Evolutionary conservation across 495 filamentous ascomycete genomes (phyloP), one percentile per base, ranked within the genome.

Genomic region (Tuber aestivum): DNA sequence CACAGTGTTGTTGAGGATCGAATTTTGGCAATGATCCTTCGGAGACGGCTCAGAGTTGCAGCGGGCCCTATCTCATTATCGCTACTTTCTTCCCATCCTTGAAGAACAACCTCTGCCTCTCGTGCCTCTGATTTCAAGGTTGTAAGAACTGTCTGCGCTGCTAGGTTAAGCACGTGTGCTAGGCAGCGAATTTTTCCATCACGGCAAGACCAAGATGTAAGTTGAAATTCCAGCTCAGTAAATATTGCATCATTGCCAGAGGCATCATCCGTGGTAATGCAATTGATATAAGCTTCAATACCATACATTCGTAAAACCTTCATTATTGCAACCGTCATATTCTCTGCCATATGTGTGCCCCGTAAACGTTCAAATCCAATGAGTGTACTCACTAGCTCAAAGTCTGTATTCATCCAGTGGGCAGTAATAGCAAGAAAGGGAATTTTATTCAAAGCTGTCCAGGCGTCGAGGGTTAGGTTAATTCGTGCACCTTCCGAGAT

Each of bases 111-210:
- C 40, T 41, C 40, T 41, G 40, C 40, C 40, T 41, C 40, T 3
- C 9, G 40, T 41, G 40, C 40, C 3, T 41, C 3, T 41, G 9
- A 41, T 41, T 41, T 41, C 40, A 41, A 41, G 9, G 3, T 41
- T 41, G 9, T 41, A 41, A 41, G 40, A 41, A 9, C 61, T n/a
- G 35, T 42, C 45, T 77, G 75, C 2, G 69, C 56, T 14, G 61
- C 56, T 4, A 77, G n/a, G n/a, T n/a, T n/a, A n/a, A n/a, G n/a
- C 40, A 74, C 61, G 56, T 77, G 71, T 41, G 75, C 72, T 72
- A 74, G 70, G 71, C 75, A 77, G 20, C 72, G 20, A 6, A 77
- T 23, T 12, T 74, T 3, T 3, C 65, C 75, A 71, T 77, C 72
- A 41, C 56, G 35, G 70, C 42, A 21, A 27, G 8, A 56, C 71